phyloP scores from a whole-genome alignment of 2,329 filamentous ascomycete species.

The Fusarium sp. region DNA sequence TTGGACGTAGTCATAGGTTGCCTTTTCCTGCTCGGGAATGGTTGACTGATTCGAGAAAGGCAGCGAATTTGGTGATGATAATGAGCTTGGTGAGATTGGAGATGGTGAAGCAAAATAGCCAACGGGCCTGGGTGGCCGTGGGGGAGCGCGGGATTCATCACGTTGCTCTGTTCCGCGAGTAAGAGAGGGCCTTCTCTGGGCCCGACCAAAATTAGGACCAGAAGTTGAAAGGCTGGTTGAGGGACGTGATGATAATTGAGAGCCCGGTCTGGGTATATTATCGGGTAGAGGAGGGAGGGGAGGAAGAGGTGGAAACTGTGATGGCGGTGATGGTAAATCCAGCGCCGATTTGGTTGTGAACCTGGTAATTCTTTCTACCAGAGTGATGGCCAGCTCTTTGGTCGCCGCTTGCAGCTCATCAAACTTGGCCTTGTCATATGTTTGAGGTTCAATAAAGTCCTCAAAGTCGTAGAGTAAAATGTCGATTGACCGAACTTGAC shows the following conservation, averaged over 20 bases:
- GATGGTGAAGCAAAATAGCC: neutral
- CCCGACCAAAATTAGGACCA: neutral
- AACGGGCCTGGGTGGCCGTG: neutral
- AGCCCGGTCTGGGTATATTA: neutral
- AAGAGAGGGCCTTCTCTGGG: slow-evolving; percentile 1
- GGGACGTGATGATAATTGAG: neutral
- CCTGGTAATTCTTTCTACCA: slow-evolving; percentile 5
- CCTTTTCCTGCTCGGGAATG: neutral
- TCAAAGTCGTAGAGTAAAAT: slow-evolving; percentile 59
- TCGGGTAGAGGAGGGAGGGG: slow-evolving; percentile 6
- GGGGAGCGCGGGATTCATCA: neutral
- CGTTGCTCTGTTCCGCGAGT: neutral
- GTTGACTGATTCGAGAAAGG: neutral
- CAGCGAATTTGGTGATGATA: neutral
- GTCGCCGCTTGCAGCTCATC: slow-evolving; percentile 53
- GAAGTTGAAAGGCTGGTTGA: neutral
- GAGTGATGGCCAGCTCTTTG: slow-evolving; percentile 48
- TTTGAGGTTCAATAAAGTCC: slow-evolving; percentile 53
- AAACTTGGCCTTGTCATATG: slow-evolving; percentile 52
- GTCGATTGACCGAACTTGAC: slow-evolving; percentile 47
- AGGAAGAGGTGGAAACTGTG: slow-evolving; percentile 1
- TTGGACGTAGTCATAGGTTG: neutral
- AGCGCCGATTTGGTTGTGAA: slow-evolving; percentile 5
- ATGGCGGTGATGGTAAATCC: neutral
- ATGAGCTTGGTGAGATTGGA: neutral